Conservation (phyloP, 805 yeast genomes). For the Tetrapisispora iriomotensis region DNA sequence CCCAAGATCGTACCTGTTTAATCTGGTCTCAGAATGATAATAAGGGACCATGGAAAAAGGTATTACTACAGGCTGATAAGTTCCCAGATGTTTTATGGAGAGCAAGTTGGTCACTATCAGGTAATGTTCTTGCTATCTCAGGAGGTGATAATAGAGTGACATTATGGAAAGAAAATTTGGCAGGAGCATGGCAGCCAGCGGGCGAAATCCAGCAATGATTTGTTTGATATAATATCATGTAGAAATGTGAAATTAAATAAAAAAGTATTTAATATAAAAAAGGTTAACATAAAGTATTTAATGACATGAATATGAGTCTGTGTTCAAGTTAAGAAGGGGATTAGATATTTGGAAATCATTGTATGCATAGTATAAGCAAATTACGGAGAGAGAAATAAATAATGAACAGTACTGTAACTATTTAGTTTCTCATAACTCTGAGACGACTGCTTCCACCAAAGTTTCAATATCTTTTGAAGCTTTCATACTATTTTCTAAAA, state of each 20-base stretch:
- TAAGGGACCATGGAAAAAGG: slow-evolving; percentile 71
- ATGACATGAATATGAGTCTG: too few relatives aligned
- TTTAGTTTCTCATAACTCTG: slow-evolving; percentile 22
- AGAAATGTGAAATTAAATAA: too few relatives aligned
- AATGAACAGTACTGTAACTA: background rate
- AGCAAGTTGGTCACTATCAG: slow-evolving; percentile 94
- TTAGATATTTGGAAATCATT: background rate
- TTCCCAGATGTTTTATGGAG: slow-evolving; percentile 98
- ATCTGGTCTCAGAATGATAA: slow-evolving; percentile 83
- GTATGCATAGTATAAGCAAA: background rate
- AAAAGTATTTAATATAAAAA: background rate
- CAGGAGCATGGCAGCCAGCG: slow-evolving; percentile 95
- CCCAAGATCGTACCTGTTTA: slow-evolving; percentile 90
- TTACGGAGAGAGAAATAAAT: background rate
- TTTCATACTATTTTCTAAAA: slow-evolving; percentile 64
- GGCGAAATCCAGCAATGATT: slow-evolving; percentile 64
- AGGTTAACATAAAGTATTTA: background rate
- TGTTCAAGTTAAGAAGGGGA: too few relatives aligned
- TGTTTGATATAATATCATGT: slow-evolving; percentile 30
- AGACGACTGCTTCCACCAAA: slow-evolving; percentile 54
- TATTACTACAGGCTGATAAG: slow-evolving; percentile 59
- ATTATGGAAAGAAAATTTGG: slow-evolving; percentile 89
- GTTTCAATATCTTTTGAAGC: slow-evolving; percentile 77
- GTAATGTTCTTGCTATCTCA: slow-evolving; percentile 87
- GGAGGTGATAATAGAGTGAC: slow-evolving; percentile 96